These are phyloP conservation scores for Eimeria maxima DNA, from an alignment of 169 alveolate species.

Conservation along the genomic window DNA sequence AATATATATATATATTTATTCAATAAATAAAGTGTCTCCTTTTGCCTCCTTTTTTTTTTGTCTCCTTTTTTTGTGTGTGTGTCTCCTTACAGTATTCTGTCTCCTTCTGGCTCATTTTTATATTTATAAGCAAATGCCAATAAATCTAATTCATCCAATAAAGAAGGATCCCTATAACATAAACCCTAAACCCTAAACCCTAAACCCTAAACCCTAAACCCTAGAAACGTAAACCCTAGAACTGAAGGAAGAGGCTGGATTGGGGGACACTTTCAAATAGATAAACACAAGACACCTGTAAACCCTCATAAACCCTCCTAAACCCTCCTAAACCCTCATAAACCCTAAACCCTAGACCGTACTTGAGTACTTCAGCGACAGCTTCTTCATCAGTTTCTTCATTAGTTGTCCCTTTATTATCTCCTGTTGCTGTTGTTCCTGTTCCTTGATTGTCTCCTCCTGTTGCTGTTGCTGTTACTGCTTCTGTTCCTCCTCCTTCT, in stretches of 20 bases:
- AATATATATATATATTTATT: too few species aligned
- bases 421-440: too few species aligned
- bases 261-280: too few species aligned
- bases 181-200: constrained; percentile 16
- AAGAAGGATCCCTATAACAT: background rate
- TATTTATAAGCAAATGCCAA: constrained; percentile 84
- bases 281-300: too few species aligned
- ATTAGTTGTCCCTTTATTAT: too few species aligned
- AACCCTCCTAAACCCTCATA: background rate
- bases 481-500: too few species aligned
- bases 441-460: too few species aligned
- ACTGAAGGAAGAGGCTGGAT: too few species aligned
- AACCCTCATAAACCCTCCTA: too few species aligned
- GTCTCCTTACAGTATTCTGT: constrained; percentile 82
- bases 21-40: background rate
- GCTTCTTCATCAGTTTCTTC: constrained; percentile 54
- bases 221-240: background rate
- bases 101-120: constrained; percentile 84
- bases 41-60: background rate
- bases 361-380: constrained; percentile 71
- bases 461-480: too few species aligned
- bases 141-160: constrained; percentile 86
- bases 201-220: constrained; percentile 8
- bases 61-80: too few species aligned
- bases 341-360: background rate